Percentiles rank a stretch among this genome's conserved stretches.
Conservation (phyloP, 345 rosid species). For the Capsella bursapastoris region DNA sequence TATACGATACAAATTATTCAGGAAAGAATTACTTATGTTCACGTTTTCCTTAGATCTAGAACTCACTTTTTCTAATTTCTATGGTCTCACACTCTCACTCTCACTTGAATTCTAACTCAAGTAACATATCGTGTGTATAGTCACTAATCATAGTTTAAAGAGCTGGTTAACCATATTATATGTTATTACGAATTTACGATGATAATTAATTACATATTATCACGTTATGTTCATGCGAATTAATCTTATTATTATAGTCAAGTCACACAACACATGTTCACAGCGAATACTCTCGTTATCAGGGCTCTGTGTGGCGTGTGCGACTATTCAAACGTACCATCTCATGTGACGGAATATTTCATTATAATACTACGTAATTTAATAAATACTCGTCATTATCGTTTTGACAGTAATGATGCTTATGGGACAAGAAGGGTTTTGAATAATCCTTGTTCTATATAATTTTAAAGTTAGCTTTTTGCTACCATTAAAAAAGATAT, state of each 20-base stretch:
- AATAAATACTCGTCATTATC: conserved; percentile 16
- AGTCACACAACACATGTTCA: not conserved
- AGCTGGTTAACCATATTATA: too few species aligned
- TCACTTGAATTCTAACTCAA: not conserved
- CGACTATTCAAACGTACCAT: conserved; percentile 24
- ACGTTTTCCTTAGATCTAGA: too few species aligned
- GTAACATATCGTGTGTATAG: not conserved
- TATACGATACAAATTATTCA: not conserved
- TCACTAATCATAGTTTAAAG: not conserved
- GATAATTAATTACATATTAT: not conserved
- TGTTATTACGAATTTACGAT: too few species aligned
- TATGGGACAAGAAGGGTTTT: not conserved
- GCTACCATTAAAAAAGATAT: too few species aligned
- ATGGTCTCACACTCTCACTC: too few species aligned
- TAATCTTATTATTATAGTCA: not conserved
- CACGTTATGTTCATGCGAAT: conserved; percentile 13
- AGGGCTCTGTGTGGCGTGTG: not conserved
- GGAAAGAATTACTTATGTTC: too few species aligned
- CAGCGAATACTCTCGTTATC: conserved; percentile 12
- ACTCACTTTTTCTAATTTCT: too few species aligned
- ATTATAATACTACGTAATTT: not conserved
- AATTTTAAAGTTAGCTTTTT: too few species aligned
- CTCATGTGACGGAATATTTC: not conserved
- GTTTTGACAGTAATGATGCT: conserved; percentile 14
- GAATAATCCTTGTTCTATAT: not conserved